phyloP scores from a whole-genome alignment of 768 basidiomycete species.

The Lactarius deliciosus region DNA sequence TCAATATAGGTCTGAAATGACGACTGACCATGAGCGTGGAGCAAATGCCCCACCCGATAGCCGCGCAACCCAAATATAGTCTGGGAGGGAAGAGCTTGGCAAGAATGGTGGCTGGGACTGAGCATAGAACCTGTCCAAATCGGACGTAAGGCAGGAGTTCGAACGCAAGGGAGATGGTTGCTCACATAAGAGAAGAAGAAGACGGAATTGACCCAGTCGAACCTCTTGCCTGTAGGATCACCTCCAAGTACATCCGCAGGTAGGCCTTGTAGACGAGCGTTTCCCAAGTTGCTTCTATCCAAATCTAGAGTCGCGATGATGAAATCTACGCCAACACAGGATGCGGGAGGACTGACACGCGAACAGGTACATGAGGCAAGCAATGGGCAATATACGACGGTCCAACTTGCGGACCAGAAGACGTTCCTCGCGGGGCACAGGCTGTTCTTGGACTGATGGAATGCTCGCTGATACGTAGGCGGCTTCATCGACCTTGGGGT shows the following conservation, averaged over 20 bases:
- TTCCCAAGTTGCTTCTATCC: slow-evolving; percentile 77
- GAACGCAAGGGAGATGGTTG: slow-evolving; percentile 24
- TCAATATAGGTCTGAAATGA: not conserved
- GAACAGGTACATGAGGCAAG: slow-evolving; percentile 73
- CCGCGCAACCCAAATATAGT: slow-evolving; percentile 62
- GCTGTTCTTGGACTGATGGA: not conserved
- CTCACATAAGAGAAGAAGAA: slow-evolving; percentile 79
- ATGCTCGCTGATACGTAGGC: not conserved
- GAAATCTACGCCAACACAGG: not conserved
- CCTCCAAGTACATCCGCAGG: slow-evolving; percentile 62
- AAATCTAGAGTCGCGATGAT: slow-evolving; percentile 40
- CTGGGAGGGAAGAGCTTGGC: slow-evolving; percentile 72
- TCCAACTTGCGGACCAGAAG: slow-evolving; percentile 65
- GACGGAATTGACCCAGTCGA: slow-evolving; percentile 74
- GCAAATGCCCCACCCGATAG: slow-evolving; percentile 73
- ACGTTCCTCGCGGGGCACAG: slow-evolving; percentile 43
- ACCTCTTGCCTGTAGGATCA: slow-evolving; percentile 65
- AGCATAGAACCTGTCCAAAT: slow-evolving; percentile 56
- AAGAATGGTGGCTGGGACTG: slow-evolving; percentile 61
- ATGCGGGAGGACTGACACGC: slow-evolving; percentile 52
- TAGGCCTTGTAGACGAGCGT: slow-evolving; percentile 73
- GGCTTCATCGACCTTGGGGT: not conserved
- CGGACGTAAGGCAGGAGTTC: not conserved
- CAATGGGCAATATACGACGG: slow-evolving; percentile 63
- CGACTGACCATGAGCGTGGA: slow-evolving; percentile 65